Evolutionary conservation across 2,329 filamentous ascomycete species (phyloP), one percentile per base, ranked within the genome.

Genomic region (Botrytis galanthina): DNA sequence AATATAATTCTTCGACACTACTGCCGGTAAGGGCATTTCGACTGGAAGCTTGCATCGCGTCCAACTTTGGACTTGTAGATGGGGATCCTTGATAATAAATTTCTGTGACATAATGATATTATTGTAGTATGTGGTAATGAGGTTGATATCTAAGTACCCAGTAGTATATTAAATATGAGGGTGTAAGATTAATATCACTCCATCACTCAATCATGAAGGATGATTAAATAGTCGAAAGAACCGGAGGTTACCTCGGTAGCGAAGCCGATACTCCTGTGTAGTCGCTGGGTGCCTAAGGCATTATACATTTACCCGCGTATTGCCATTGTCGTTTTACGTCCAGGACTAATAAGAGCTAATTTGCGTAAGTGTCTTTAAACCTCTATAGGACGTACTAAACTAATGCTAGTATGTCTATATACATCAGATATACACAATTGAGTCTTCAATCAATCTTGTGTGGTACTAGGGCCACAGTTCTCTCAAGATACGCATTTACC

Each of bases 241-340:
- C n/a, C n/a, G n/a, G n/a, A 16, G 51, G n/a, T 29, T 54, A n/a
- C 26, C 48, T 54, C 26, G 12, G 26, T 54, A 29, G 48, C 14
- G n/a, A 54, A 14, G 26, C 48, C 12, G 48, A n/a, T n/a, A 16
- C 26, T n/a, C 7, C 2, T n/a, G 26, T 29, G 10, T 51, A 51
- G 22, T 26, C 0, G 22, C 22, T 16, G n/a, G 26, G 26, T 54
- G 26, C 26, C 48, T 54, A 29, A 54, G 48, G 48, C n/a, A 29
- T 8, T 29, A 1, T 1, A 54, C 0, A 3, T n/a, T 0, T 10
- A 54, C 48, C 1, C 2, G 26, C 12, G n/a, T n/a, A n/a, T n/a
- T 54, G 0, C 2, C 4, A 54, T 14, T 54, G 5, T 54, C n/a
- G 6, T 54, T 54, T 16, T 16, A n/a, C 4, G 2, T 54, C 26